These are phyloP conservation scores for Candida stauntonica DNA, from an alignment of 805 yeast genomes.

Conservation along the genomic window DNA sequence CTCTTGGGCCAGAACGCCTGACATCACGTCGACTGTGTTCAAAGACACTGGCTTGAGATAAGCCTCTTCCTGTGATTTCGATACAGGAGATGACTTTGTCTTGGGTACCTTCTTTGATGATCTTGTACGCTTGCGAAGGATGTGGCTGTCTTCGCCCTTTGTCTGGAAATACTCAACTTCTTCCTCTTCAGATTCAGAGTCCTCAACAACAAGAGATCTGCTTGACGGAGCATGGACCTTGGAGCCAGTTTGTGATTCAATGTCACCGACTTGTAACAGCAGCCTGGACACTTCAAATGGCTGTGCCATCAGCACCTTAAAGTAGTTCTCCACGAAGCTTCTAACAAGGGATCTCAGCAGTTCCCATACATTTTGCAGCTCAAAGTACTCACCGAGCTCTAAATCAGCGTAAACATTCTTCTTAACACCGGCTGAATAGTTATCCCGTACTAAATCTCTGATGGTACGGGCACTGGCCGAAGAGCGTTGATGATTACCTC, in stretches of 20 bases:
- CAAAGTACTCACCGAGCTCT: conserved; percentile 65
- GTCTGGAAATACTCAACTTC: conserved; percentile 41
- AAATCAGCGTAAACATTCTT: conserved; percentile 39
- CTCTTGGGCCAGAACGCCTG: conserved; percentile 59
- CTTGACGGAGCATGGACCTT: conserved; percentile 34
- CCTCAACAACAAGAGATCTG: conserved; percentile 32
- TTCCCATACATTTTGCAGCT: conserved; percentile 52
- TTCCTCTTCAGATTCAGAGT: conserved; percentile 35
- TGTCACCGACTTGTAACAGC: conserved; percentile 75
- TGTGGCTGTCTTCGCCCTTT: conserved; percentile 19
- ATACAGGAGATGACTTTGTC: not conserved
- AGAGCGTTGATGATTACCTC: conserved; percentile 1
- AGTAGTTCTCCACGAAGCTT: conserved; percentile 64
- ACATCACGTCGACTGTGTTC: conserved; percentile 63
- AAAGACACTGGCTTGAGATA: conserved; percentile 53
- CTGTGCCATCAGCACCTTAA: conserved; percentile 66
- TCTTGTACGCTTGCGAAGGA: conserved; percentile 19
- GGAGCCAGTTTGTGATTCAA: conserved; percentile 33
- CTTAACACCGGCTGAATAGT: conserved; percentile 23
- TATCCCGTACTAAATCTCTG: conserved; percentile 21
- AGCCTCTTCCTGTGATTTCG: conserved; percentile 7
- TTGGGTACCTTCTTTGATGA: conserved; percentile 4
- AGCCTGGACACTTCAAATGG: conserved; percentile 84
- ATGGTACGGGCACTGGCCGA: conserved; percentile 13
- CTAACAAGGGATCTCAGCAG: conserved; percentile 51